Percentiles rank a stretch among this genome's conserved stretches.
These are phyloP conservation scores for Senna siamea DNA, from an alignment of 306 rosid species.

Conservation along the genomic window DNA sequence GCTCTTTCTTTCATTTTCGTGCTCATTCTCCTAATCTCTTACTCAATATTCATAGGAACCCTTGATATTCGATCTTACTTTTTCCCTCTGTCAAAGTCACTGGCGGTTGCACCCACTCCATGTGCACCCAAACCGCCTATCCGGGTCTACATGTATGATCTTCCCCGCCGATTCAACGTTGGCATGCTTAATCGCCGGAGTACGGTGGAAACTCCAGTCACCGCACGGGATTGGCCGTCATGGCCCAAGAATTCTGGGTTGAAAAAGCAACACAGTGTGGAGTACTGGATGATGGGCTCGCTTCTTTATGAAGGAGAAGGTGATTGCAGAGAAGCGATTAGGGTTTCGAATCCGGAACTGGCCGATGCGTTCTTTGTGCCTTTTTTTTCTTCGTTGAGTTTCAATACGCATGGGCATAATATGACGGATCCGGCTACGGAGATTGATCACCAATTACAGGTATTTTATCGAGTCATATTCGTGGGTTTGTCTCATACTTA, in stretches of 20 bases:
- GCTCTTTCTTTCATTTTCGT: slow-evolving; percentile 53
- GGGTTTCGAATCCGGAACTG: slow-evolving; percentile 84
- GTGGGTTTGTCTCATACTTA: background rate
- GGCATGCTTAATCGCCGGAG: slow-evolving; percentile 69
- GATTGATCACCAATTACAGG: slow-evolving; percentile 93
- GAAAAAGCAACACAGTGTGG: slow-evolving; percentile 89
- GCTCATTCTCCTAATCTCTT: slow-evolving; percentile 58
- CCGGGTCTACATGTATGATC: slow-evolving; percentile 87
- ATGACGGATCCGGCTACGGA: slow-evolving; percentile 84
- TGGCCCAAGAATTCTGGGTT: slow-evolving; percentile 91
- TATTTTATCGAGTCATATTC: slow-evolving; percentile 8
- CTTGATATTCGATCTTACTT: slow-evolving; percentile 73
- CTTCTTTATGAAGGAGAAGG: slow-evolving; percentile 52
- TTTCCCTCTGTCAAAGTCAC: slow-evolving; percentile 55
- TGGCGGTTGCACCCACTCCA: slow-evolving; percentile 26
- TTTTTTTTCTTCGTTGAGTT: slow-evolving; percentile 89
- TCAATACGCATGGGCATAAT: slow-evolving; percentile 81
- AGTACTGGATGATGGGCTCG: slow-evolving; percentile 99
- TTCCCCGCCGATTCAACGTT: slow-evolving; percentile 91
- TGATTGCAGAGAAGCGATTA: slow-evolving; percentile 59
- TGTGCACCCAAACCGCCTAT: slow-evolving; percentile 59
- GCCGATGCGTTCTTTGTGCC: slow-evolving; percentile 94
- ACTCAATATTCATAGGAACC: slow-evolving; percentile 65
- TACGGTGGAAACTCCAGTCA: slow-evolving; percentile 57
- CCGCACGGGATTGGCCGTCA: slow-evolving; percentile 56